Conservation (phyloP, 495 filamentous ascomycete genomes). For the Hypoxylon trugodes region DNA sequence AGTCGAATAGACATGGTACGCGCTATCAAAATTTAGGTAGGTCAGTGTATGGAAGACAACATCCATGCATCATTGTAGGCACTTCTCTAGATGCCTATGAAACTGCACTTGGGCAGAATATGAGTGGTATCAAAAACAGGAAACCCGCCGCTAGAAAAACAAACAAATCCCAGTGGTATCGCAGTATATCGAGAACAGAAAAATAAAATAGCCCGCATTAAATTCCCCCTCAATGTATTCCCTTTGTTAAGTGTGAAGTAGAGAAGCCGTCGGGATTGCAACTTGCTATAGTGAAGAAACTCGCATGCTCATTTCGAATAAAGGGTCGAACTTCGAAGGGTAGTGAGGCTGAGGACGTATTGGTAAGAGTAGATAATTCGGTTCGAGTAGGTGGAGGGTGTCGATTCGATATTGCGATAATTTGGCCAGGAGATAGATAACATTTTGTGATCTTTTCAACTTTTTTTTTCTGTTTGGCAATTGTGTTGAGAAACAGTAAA, state of each 20-base stretch:
- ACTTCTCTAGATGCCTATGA: constrained; percentile 20
- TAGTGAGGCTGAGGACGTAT: constrained; percentile 1
- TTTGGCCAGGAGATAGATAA: constrained; percentile 28
- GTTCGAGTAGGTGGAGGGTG: not conserved
- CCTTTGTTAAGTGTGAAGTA: constrained; percentile 6
- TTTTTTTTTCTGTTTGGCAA: constrained; percentile 32
- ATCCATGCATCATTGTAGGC: constrained; percentile 24
- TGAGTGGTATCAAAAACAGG: constrained; percentile 41
- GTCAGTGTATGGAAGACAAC: constrained; percentile 32
- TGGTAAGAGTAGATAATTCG: constrained; percentile 14
- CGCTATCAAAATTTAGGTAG: constrained; percentile 31
- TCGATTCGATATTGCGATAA: not conserved
- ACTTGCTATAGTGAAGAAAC: not conserved
- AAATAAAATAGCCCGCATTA: constrained; percentile 18
- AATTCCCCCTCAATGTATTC: constrained; percentile 20
- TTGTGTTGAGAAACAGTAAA: constrained; percentile 22
- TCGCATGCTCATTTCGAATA: not conserved
- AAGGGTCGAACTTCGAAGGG: not conserved
- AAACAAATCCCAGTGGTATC: constrained; percentile 39
- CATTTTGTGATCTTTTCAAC: constrained; percentile 23
- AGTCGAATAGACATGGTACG: constrained; percentile 14
- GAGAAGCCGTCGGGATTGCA: not conserved
- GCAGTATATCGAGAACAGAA: constrained; percentile 39
- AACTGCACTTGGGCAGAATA: constrained; percentile 24
- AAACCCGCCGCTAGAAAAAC: constrained; percentile 29